Evolutionary conservation across 768 basidiomycete species (phyloP).

Genomic region (Pisolithus tinctorius): DNA sequence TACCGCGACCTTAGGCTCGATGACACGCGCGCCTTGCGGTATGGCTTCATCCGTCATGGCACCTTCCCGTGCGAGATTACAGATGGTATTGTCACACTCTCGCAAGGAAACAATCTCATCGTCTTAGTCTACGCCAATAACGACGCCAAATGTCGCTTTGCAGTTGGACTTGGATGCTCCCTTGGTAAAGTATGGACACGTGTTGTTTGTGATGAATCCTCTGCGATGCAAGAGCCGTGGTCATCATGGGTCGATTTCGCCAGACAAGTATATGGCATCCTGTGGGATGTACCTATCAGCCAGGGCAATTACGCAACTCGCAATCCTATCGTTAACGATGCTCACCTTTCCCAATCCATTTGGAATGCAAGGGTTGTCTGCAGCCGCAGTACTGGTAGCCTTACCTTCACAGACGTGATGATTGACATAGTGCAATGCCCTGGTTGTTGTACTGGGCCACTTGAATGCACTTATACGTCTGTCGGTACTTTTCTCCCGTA

Average conservation of each 20-base stretch:
- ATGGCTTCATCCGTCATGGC: not conserved
- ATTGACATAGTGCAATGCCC: no score
- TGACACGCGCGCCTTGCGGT: not conserved
- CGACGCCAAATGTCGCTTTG: no score
- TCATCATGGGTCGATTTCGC: no score
- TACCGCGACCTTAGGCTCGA: not conserved
- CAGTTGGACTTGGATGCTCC: not conserved
- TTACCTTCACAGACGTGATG: no score
- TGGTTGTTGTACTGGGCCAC: no score
- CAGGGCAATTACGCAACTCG: no score
- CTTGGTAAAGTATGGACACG: not conserved
- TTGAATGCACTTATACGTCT: no score
- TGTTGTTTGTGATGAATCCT: not conserved
- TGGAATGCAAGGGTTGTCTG: not conserved
- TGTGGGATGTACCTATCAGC: not conserved
- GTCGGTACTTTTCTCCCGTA: no score
- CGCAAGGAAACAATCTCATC: not conserved
- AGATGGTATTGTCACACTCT: not conserved
- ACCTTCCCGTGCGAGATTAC: not conserved
- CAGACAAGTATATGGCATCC: not conserved
- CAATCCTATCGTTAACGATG: no score
- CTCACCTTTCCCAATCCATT: not conserved
- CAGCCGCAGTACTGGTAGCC: no score
- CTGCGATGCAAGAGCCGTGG: not conserved
- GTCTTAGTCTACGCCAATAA: not conserved